Conservation (phyloP, 2,329 filamentous ascomycete species). For the Colletotrichum sp. region DNA sequence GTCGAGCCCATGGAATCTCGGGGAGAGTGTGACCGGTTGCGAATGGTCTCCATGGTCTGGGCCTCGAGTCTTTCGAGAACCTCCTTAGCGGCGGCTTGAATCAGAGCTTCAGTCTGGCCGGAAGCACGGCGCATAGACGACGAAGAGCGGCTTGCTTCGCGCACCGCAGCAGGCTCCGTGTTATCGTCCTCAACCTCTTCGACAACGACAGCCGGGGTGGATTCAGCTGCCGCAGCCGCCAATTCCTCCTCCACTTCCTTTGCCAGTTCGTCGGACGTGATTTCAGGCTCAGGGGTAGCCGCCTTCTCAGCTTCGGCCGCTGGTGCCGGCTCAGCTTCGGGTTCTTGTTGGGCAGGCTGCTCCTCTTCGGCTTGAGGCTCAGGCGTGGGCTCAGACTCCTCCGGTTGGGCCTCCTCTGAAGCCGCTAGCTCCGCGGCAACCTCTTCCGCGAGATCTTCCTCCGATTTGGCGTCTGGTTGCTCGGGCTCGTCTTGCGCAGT, state of each 20-base stretch:
- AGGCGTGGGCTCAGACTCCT: neutral
- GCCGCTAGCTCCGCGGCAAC: neutral
- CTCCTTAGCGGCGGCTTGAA: conserved; percentile 57
- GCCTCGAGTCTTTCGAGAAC: conserved; percentile 54
- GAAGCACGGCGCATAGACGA: conserved; percentile 42
- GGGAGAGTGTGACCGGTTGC: conserved; percentile 22
- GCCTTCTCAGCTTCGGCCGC: neutral
- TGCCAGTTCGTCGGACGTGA: neutral
- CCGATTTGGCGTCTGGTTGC: neutral
- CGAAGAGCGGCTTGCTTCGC: conserved; percentile 20
- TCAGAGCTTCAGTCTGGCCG: conserved; percentile 54
- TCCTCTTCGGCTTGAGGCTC: neutral
- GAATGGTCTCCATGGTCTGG: conserved; percentile 29
- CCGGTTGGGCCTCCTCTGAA: neutral
- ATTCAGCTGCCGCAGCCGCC: neutral
- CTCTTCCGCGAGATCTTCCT: neutral
- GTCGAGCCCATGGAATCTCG: conserved; percentile 22
- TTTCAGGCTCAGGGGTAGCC: neutral
- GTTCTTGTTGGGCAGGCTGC: neutral
- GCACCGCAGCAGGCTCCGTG: neutral
- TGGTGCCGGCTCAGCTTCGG: neutral
- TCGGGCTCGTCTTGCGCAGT: neutral
- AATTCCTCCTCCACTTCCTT: neutral
- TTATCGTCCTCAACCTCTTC: neutral
- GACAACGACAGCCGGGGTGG: neutral